A percentile compares a stretch with the other conserved stretches of the same genome.
These are phyloP conservation scores for Geranium brycei DNA, from an alignment of 345 rosid genomes.

Conservation along the genomic window DNA sequence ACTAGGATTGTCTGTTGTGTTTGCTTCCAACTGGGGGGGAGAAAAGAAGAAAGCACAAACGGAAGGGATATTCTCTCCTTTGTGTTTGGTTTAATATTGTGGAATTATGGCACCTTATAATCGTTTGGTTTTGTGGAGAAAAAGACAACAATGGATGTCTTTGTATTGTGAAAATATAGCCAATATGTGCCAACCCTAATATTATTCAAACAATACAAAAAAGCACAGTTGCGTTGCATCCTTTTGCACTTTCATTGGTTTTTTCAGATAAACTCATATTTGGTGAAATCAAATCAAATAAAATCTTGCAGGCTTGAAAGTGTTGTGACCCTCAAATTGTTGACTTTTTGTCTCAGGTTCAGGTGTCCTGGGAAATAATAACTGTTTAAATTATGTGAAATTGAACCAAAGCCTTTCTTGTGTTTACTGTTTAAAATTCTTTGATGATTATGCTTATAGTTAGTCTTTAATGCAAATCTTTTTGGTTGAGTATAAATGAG, in stretches of 20 bases:
- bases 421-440: neutral
- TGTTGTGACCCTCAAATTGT: too few species aligned
- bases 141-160: neutral
- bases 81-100: neutral
- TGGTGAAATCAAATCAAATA: too few species aligned
- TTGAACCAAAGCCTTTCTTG: neutral
- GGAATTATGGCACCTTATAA: neutral
- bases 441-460: too few species aligned
- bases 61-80: neutral
- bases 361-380: neutral
- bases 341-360: neutral
- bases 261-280: neutral
- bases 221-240: neutral
- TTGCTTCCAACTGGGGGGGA: neutral
- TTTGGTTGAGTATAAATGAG: neutral
- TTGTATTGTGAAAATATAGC: neutral
- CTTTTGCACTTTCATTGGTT: neutral
- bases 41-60: neutral
- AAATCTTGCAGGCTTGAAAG: too few species aligned
- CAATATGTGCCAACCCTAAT: neutral
- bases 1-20: neutral
- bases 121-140: neutral
- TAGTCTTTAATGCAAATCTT: too few species aligned
- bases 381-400: neutral
- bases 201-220: too few species aligned